Conservation (phyloP, 2,329 filamentous ascomycete species). For the Colletotrichum incanum region DNA sequence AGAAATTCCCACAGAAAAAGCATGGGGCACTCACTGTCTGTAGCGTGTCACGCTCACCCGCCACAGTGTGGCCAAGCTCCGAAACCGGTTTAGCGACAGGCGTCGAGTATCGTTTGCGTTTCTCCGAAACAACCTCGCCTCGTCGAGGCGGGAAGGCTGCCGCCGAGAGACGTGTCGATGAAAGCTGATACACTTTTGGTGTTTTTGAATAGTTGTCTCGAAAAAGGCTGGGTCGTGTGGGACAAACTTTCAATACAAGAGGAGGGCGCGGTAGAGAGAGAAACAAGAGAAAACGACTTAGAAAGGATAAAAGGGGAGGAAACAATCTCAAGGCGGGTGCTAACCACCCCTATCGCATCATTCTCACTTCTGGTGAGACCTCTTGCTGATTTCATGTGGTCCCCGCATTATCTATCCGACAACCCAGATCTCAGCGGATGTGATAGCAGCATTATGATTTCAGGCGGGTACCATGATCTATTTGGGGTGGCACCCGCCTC, state of each 20-base stretch:
- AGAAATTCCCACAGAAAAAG: slow-evolving; percentile 31
- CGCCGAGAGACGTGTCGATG: background rate
- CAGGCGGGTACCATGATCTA: background rate
- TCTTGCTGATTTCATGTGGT: background rate
- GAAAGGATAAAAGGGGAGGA: too few species aligned
- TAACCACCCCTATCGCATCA: background rate
- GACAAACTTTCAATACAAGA: background rate
- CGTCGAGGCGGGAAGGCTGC: background rate
- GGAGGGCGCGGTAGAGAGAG: background rate
- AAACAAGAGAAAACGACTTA: background rate
- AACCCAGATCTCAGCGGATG: background rate
- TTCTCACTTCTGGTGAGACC: background rate
- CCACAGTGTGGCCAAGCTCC: slow-evolving; percentile 29
- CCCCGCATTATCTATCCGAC: background rate
- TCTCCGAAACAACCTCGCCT: slow-evolving; percentile 14
- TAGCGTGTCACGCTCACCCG: background rate
- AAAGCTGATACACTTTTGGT: background rate
- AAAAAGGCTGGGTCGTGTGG: background rate
- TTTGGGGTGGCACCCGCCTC: background rate
- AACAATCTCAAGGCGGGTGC: background rate
- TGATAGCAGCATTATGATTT: background rate
- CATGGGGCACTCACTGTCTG: background rate
- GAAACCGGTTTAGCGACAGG: slow-evolving; percentile 35
- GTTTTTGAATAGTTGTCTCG: background rate
- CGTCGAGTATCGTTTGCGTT: slow-evolving; percentile 6